Base-by-base conservation (phyloP, 83 land plant genomes). In the Thuja plicata region DNA sequence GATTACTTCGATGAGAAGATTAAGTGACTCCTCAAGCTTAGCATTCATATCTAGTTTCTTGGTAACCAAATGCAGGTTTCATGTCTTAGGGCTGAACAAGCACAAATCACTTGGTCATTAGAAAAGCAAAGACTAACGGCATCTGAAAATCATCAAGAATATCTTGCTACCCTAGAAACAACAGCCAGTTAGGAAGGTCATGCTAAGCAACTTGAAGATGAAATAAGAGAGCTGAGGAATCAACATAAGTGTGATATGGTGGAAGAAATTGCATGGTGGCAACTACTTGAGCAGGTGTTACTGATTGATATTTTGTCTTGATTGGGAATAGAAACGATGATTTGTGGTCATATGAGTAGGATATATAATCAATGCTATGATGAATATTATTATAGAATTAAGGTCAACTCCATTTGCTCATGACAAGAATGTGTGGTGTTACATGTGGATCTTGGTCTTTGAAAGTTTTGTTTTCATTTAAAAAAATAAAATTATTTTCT, bases 81-180 rank as follows among this genome's bases (percentile, higher is more conserved):
- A 71, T 97, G 98, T 88, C 93, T 97, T 38, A 94, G 97, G 91
- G 94, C 99, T 5, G 99, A 98, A 88, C 99, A 96, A 92, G 92
- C 98, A 27, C 99, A 98, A 82, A 87, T 98, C 27, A 94, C 89
- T 82, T 92, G 95, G 30, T 94, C 98, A 16, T 94, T 98, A 84
- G 99, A 98, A 89, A 97, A 97, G 92, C 99, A 98, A 91, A 94
- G 99, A 86, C 96, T 96, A 73, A 95, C 97, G 88, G 99, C 99
- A 79, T 92, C 99, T 86, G 99, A 98, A 90, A 95, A 88, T 86
- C 94, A 98, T 86, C 99, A 98, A 87, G 99, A 98, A 88, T 97
- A 96, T 88, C 95, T 98, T 74, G 96, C 95, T 38, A 91, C 93
- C 73, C 89, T 91, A 77, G 99, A 98, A 91, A 94, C 91, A 88